These are phyloP conservation scores for Penicillium antarcticum DNA, from an alignment of 495 filamentous ascomycete species.

Conservation along the genomic window DNA sequence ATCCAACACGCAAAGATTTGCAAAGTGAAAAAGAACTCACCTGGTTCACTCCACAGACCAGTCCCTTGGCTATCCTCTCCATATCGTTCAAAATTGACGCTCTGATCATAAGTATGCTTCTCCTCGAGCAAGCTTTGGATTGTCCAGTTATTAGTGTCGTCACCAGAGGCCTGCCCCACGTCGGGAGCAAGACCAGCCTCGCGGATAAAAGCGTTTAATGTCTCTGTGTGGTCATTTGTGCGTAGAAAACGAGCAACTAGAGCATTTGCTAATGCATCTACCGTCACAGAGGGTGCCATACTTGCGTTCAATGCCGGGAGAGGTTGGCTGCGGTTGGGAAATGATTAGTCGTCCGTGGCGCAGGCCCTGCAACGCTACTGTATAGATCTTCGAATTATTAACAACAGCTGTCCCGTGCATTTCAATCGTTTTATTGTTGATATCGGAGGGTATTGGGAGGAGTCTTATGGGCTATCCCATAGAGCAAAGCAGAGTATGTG, in stretches of 20 bases:
- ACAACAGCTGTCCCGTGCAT: neutral
- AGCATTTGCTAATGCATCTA: constrained; percentile 34
- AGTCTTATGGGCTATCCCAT: neutral
- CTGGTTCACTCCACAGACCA: constrained; percentile 46
- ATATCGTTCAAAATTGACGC: constrained; percentile 53
- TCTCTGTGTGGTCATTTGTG: constrained; percentile 58
- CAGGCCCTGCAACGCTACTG: neutral
- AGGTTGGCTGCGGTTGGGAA: constrained; percentile 1
- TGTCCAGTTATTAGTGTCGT: constrained; percentile 50
- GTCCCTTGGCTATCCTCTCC: constrained; percentile 34
- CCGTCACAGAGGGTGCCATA: constrained; percentile 18
- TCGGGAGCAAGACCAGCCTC: constrained; percentile 56
- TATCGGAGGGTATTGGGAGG: neutral
- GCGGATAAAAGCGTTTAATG: constrained; percentile 55
- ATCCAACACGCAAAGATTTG: neutral
- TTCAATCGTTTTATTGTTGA: too few relatives aligned
- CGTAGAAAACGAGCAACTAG: constrained; percentile 63
- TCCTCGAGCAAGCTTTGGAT: constrained; percentile 64
- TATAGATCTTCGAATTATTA: neutral
- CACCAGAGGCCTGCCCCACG: constrained; percentile 36
- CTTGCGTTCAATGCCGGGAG: neutral
- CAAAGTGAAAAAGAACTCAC: constrained; percentile 31
- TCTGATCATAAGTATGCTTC: constrained; percentile 61
- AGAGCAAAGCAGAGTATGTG: constrained; percentile 5
- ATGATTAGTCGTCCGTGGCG: neutral